phyloP scores from a whole-genome alignment of 495 filamentous ascomycete species.

The Elaphomyces granulatus region DNA sequence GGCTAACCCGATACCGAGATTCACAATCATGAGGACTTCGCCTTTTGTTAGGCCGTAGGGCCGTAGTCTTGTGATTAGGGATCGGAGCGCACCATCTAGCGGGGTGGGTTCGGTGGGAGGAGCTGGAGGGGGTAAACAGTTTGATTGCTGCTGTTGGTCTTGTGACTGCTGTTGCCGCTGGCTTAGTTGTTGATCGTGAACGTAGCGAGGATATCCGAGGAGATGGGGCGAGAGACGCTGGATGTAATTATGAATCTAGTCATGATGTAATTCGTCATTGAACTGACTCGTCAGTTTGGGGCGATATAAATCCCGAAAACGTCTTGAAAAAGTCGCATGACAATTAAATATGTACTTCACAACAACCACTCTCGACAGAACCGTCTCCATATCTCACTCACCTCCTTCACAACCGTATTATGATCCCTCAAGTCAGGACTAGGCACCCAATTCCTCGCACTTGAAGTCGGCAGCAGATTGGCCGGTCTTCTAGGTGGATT shows the following conservation, averaged over 20 bases:
- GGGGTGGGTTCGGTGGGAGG: conserved; percentile 14
- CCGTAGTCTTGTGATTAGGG: conserved; percentile 27
- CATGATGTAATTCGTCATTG: no score
- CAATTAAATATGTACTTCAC: no score
- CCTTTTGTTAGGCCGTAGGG: conserved; percentile 43
- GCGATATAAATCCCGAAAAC: no score
- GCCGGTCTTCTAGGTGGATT: conserved; percentile 32
- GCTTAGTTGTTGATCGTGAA: conserved; percentile 5
- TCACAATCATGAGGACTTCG: conserved; percentile 51
- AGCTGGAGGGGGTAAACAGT: no score
- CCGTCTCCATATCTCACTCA: conserved; percentile 13
- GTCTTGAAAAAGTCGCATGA: no score
- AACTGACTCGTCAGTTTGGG: no score
- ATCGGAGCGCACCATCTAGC: conserved; percentile 24
- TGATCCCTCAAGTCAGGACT: conserved; percentile 33
- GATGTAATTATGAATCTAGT: conserved; percentile 36
- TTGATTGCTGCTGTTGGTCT: conserved; percentile 4
- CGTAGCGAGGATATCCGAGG: conserved; percentile 20
- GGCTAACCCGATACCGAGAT: conserved; percentile 32
- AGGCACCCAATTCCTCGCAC: conserved; percentile 22
- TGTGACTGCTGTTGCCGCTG: conserved; percentile 12
- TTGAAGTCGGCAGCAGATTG: conserved; percentile 24
- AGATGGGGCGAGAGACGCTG: conserved; percentile 27
- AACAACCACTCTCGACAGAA: no score
- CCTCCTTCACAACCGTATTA: conserved; percentile 38